Conservation (phyloP, 2,329 filamentous ascomycete species). For the Aspergillus puulaauensis region DNA sequence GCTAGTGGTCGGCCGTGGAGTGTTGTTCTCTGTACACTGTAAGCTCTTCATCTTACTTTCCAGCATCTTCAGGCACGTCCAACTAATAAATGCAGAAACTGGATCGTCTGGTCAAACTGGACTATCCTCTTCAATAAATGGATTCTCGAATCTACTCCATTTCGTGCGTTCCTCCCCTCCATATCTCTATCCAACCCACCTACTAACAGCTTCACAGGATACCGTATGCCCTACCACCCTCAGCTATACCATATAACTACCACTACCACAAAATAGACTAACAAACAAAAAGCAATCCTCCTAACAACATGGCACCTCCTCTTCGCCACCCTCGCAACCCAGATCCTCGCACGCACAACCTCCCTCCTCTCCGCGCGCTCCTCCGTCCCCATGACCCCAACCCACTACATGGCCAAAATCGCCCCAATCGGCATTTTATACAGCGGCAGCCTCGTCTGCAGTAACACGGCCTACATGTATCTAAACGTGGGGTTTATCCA, state of each 20-base stretch:
- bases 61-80: background rate
- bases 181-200: background rate
- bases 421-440: slow-evolving; percentile 93
- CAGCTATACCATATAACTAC: background rate
- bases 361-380: slow-evolving; percentile 84
- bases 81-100: slow-evolving; percentile 11
- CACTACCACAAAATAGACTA: background rate
- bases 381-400: slow-evolving; percentile 89
- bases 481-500: slow-evolving; percentile 94
- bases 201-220: slow-evolving; percentile 9
- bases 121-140: slow-evolving; percentile 96
- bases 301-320: slow-evolving; percentile 90
- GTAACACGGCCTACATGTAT: slow-evolving; percentile 91
- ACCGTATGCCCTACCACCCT: slow-evolving; percentile 12
- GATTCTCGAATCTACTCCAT: slow-evolving; percentile 79
- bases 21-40: slow-evolving; percentile 1
- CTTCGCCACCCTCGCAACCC: slow-evolving; percentile 89
- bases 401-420: slow-evolving; percentile 84
- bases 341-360: slow-evolving; percentile 83
- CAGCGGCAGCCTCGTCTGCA: slow-evolving; percentile 90
- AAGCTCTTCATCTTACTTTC: background rate
- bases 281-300: slow-evolving; percentile 47
- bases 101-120: slow-evolving; percentile 21
- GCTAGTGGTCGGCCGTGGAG: slow-evolving; percentile 8
- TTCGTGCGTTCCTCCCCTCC: slow-evolving; percentile 57